Evolutionary conservation across 2,329 filamentous ascomycete genomes (phyloP), one percentile per base, ranked within the genome.

Genomic region (Curvularia verruculosa): DNA sequence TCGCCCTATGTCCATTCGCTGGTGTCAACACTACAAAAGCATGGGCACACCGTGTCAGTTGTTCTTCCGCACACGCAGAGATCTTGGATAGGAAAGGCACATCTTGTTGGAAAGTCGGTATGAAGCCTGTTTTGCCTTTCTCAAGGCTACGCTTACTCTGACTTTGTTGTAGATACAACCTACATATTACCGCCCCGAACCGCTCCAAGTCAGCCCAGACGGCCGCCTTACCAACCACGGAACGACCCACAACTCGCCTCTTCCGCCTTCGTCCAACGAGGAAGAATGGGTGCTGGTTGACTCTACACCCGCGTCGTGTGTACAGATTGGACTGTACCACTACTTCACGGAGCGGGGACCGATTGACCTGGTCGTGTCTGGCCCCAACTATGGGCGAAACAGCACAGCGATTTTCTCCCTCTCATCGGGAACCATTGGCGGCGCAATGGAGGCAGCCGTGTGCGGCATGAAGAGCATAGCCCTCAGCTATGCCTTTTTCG

Each of bases 61-160:
- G 89, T 95, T 62, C 85, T 99, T 13, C 95, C 95, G 1, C 87
- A 97, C 75, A 89, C 88, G 6, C 95, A 99, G 79, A 88, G 94
- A 61, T 96, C 92, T 54, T 99, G 95, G 95, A 98, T 99, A 70
- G 93, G 93, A 68, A 99, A 99, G 82, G 95, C 95, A 2, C 95
- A 98, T 78, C 90, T 98, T 71, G 92, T 98, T 69, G 93, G 93
- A 54, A 89, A 94, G 75, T 90, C 90, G 9, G 85, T 65, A 59
- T 29, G 60, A 56, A 23, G 10, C 19, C 15, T 5, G 29, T 36
- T 40, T 41, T n/a, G 10, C 15, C n/a, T 36, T 28, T 29, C 5
- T 21, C 37, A 15, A 12, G 9, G 29, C 40, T 31, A 37, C 24
- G 31, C 19, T 12, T 45, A 26, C 15, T n/a, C 45, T 50, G 19